Evolutionary conservation across 2,329 filamentous ascomycete genomes (phyloP).

Genomic region (Cladophialophora chaetospira): DNA sequence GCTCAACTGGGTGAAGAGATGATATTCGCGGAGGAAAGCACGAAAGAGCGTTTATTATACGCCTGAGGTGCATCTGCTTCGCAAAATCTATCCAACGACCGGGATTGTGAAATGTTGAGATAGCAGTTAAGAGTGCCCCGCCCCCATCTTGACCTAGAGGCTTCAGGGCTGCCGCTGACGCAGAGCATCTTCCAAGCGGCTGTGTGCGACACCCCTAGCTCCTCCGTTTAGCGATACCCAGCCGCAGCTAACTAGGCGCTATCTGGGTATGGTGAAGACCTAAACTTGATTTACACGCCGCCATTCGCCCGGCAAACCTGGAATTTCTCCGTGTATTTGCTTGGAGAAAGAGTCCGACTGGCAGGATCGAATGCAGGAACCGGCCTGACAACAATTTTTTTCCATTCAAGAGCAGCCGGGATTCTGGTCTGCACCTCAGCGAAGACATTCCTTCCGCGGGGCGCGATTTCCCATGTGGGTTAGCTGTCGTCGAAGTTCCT

Average conservation of each 20-base stretch:
- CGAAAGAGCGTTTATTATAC: no score
- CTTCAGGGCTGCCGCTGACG: constrained; percentile 8
- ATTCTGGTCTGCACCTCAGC: not conserved
- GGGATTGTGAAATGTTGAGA: no score
- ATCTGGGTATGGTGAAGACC: constrained; percentile 1
- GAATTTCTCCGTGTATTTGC: not conserved
- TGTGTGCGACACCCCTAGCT: not conserved
- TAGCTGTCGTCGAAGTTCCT: not conserved
- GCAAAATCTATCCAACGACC: no score
- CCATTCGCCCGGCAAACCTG: constrained; percentile 10
- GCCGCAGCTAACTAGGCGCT: constrained; percentile 6
- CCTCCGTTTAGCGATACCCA: constrained; percentile 9
- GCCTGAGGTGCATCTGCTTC: no score
- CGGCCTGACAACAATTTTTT: constrained; percentile 5
- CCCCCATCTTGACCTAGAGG: not conserved
- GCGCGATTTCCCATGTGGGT: constrained; percentile 7
- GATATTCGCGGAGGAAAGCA: no score
- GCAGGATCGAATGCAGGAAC: constrained; percentile 23
- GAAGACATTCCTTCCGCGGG: not conserved
- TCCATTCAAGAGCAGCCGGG: not conserved
- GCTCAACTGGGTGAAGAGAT: no score
- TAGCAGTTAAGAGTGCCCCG: no score
- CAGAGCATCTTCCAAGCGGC: not conserved
- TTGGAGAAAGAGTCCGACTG: not conserved
- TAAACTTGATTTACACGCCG: constrained; percentile 6